Percentiles rank a stretch among this genome's conserved stretches.
These are phyloP conservation scores for Penicillium bialowiezense DNA, from an alignment of 495 filamentous ascomycete genomes.

Conservation along the genomic window DNA sequence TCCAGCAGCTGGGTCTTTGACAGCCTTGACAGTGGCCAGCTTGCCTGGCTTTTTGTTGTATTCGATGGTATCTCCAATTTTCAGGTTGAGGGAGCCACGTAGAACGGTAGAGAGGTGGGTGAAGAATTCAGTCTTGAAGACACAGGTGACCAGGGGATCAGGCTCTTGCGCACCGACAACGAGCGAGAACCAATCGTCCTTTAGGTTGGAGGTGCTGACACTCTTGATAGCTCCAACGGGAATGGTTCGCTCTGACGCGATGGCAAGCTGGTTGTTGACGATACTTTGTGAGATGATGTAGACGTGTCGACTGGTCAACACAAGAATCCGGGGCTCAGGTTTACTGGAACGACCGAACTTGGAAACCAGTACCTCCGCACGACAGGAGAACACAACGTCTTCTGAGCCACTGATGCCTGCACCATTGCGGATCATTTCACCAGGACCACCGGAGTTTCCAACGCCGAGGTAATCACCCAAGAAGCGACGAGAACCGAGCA, in stretches of 20 bases:
- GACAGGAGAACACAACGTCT: conserved; percentile 79
- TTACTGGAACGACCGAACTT: conserved; percentile 97
- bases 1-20: conserved; percentile 76
- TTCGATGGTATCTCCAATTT: conserved; percentile 78
- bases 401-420: conserved; percentile 68
- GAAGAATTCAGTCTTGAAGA: conserved; percentile 97
- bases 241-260: conserved; percentile 76
- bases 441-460: conserved; percentile 74
- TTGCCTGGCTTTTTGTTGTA: conserved; percentile 99
- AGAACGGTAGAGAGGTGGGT: conserved; percentile 77
- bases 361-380: conserved; percentile 80
- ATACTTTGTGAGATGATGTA: conserved; percentile 84
- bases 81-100: conserved; percentile 75
- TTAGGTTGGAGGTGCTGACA: conserved; percentile 70
- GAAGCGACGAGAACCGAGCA: conserved; percentile 89
- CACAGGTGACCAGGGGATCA: conserved; percentile 85
- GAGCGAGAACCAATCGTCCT: conserved; percentile 96
- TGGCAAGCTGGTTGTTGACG: conserved; percentile 76
- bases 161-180: conserved; percentile 88
- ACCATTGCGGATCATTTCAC: conserved; percentile 72
- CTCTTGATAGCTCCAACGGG: conserved; percentile 84
- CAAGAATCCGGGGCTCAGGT: conserved; percentile 75
- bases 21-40: conserved; percentile 75
- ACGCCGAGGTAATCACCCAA: conserved; percentile 94
- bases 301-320: conserved; percentile 83